Conservation (phyloP, 176 grass and related monocot genomes). For the Lolium rigidum region DNA sequence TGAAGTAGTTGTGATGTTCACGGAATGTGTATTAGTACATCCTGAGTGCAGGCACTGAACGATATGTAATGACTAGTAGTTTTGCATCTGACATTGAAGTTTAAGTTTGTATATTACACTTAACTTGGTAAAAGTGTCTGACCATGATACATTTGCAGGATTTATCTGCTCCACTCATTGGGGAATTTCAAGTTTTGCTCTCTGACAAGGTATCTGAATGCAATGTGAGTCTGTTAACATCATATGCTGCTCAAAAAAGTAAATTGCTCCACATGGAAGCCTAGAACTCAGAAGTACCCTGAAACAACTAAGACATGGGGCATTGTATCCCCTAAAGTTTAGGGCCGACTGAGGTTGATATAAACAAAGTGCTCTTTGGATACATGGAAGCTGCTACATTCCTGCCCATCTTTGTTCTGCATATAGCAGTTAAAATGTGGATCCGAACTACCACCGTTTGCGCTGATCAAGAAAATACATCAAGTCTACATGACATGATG, state of each 20-base stretch:
- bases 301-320: neutral
- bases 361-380: neutral
- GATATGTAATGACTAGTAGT: neutral
- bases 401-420: slow-evolving; percentile 1
- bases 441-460: neutral
- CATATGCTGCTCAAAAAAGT: slow-evolving; percentile 32
- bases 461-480: slow-evolving; percentile 18
- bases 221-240: slow-evolving; percentile 13
- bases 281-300: slow-evolving; percentile 24
- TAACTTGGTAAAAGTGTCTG: neutral
- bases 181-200: neutral
- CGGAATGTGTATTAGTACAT: neutral
- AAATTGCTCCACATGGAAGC: slow-evolving; percentile 4
- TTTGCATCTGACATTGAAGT: slow-evolving; percentile 30
- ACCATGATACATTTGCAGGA: slow-evolving; percentile 47
- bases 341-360: slow-evolving; percentile 22
- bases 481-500: neutral
- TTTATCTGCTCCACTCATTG: slow-evolving; percentile 29
- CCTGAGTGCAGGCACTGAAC: neutral
- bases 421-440: neutral
- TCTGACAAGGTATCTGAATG: slow-evolving; percentile 39
- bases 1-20: slow-evolving; percentile 6
- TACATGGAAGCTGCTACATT: slow-evolving; percentile 12
- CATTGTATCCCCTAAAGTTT: neutral
- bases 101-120: slow-evolving; percentile 18